These are phyloP conservation scores for Candida stauntonica DNA, from an alignment of 805 yeast genomes.

Conservation along the genomic window DNA sequence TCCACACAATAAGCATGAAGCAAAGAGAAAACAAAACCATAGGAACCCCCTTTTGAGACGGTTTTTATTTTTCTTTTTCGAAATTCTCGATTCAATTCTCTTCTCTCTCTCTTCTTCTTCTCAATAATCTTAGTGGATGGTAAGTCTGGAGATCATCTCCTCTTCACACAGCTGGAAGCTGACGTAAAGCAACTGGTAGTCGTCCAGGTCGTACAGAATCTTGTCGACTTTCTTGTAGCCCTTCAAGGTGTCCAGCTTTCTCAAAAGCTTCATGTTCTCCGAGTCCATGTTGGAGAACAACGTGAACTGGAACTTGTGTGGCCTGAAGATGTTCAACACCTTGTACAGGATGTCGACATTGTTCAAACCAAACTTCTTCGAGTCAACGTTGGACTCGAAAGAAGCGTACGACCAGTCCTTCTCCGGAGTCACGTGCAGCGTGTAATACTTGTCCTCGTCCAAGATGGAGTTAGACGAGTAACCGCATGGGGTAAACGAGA, in stretches of 20 bases:
- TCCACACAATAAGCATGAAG: background rate
- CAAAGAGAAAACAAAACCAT: slow-evolving; percentile 8
- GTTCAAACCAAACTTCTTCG: slow-evolving; percentile 33
- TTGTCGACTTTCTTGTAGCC: slow-evolving; percentile 62
- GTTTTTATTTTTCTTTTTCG: slow-evolving; percentile 16
- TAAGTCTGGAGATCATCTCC: slow-evolving; percentile 17
- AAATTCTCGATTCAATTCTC: slow-evolving; percentile 15
- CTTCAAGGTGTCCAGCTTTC: slow-evolving; percentile 28
- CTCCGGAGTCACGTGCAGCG: slow-evolving; percentile 94
- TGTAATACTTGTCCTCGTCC: slow-evolving; percentile 61
- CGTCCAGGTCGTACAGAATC: slow-evolving; percentile 69
- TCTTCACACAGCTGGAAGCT: slow-evolving; percentile 46
- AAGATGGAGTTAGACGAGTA: slow-evolving; percentile 83
- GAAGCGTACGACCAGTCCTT: slow-evolving; percentile 93
- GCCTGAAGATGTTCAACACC: slow-evolving; percentile 63
- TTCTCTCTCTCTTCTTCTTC: slow-evolving; percentile 2
- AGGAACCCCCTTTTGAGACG: background rate
- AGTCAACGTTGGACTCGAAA: slow-evolving; percentile 82
- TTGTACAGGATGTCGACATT: slow-evolving; percentile 53
- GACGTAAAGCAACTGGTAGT: slow-evolving; percentile 67
- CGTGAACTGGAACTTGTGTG: slow-evolving; percentile 68
- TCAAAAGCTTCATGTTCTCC: slow-evolving; percentile 33
- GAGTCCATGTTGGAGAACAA: slow-evolving; percentile 37
- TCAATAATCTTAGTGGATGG: slow-evolving; percentile 3
- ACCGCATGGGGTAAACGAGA: slow-evolving; percentile 92